Evolutionary conservation across 371 early-diverging fungal genomes (phyloP), one percentile per base, ranked within the genome.

Genomic region (Mortierella sp.): DNA sequence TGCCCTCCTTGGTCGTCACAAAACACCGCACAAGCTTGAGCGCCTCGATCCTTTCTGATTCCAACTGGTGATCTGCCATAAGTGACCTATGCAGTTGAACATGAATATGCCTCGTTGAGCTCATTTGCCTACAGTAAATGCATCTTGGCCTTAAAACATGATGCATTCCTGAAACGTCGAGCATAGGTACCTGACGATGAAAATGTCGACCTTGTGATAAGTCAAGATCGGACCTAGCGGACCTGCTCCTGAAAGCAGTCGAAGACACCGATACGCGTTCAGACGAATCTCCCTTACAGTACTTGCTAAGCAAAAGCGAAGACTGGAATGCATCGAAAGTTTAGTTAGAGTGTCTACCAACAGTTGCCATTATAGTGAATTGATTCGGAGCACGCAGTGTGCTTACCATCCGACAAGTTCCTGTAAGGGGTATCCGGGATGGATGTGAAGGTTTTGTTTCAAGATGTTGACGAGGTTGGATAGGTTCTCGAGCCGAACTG

Each of bases 11-110:
- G 12, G 82, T 82, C 18, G 82, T 79, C 38, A 97, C 88, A 75
- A 94, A 93, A 1, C 91, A 88, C 27, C 96, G 89, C 0, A 96
- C 89, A 0, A 96, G 90, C 72, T 95, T 94, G 5, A 97, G 60
- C 0, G 95, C 93, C 72, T 97, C 96, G 75, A 95, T 95, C 60
- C 96, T 89, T 75, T 97, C 97, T 21, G 92, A 89, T 56, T 95
- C 95, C 16, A 82, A 63, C 11, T 73, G 77, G 51, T 82, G 82
- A 63, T 86, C 86, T 2, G 80, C 79, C 86, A 82, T 86, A 14
- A 86, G 78, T n/a, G 86, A 79, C 41, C 86, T 86, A 70, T 12
- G 16, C 4, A 5, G 35, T 32, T 38, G 12, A 24, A 12, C 29
- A 2, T 27, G 35, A 77, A 21, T 35, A 29, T 10, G 38, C 4